phyloP scores from a whole-genome alignment of 306 rosid species.

The Quercus berberidifolia region DNA sequence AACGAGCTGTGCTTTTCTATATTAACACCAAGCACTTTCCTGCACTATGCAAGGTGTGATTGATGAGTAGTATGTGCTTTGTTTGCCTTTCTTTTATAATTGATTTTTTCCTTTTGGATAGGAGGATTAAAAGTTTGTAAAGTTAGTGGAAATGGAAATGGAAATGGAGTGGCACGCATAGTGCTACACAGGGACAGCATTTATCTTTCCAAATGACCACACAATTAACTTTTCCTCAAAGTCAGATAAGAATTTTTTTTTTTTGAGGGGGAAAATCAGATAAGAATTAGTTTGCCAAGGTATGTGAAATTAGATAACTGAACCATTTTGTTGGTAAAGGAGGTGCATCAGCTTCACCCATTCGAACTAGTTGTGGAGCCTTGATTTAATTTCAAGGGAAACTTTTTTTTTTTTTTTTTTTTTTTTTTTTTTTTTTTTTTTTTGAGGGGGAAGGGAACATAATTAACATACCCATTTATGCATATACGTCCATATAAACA shows the following conservation, averaged over 20 bases:
- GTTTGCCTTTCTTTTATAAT: not conserved
- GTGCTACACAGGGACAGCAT: not conserved
- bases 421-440: too few species aligned
- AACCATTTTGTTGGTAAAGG: too few species aligned
- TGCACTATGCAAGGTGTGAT: too few species aligned
- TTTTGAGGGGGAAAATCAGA: not conserved
- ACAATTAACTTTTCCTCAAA: not conserved
- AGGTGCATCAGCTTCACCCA: too few species aligned
- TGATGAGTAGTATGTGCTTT: not conserved
- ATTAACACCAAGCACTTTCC: too few species aligned
- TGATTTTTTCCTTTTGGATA: not conserved
- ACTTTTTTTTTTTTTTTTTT: too few species aligned
- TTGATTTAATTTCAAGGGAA: too few species aligned
- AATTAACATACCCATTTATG: too few species aligned
- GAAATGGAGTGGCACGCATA: not conserved
- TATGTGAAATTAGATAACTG: not conserved
- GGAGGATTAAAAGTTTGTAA: not conserved
- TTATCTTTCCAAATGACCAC: not conserved
- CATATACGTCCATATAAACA: too few species aligned
- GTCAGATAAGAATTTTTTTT: not conserved
- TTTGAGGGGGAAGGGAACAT: too few species aligned
- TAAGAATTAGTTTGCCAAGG: not conserved
- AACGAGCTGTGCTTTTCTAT: not conserved
- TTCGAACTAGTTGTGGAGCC: too few species aligned
- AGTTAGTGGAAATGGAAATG: not conserved